phyloP scores from a whole-genome alignment of 1,139 yeast species.

The Saccharomyces hybrid region DNA sequence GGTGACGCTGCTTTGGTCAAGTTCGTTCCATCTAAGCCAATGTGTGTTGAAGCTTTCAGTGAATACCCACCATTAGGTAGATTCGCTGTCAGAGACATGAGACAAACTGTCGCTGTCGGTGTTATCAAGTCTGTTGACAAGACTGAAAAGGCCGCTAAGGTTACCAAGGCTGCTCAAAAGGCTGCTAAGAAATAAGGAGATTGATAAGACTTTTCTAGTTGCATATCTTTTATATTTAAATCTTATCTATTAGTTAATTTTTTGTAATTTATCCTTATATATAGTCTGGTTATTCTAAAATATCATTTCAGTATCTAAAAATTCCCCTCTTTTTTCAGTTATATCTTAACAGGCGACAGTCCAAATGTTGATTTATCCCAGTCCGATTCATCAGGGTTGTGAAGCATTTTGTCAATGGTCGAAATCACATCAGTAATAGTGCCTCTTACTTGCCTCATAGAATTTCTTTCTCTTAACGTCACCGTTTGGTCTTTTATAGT shows the following conservation, averaged over 20 bases:
- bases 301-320: slow-evolving; percentile 1
- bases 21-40: slow-evolving; percentile 91
- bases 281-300: background rate
- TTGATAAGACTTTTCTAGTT: background rate
- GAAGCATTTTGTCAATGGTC: slow-evolving; percentile 72
- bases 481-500: slow-evolving; percentile 86
- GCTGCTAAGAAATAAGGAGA: slow-evolving; percentile 37
- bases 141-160: slow-evolving; percentile 91
- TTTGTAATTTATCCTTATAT: slow-evolving; percentile 1
- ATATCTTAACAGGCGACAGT: background rate
- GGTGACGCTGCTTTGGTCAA: slow-evolving; percentile 93
- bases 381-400: slow-evolving; percentile 31
- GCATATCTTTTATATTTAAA: background rate
- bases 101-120: slow-evolving; percentile 99
- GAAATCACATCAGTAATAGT: slow-evolving; percentile 64
- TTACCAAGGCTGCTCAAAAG: slow-evolving; percentile 99
- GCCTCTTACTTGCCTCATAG: slow-evolving; percentile 96
- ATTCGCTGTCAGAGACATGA: slow-evolving; percentile 99
- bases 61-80: slow-evolving; percentile 98
- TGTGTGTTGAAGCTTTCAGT: slow-evolving; percentile 95
- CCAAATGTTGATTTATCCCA: background rate
- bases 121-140: slow-evolving; percentile 97
- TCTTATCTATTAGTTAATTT: slow-evolving; percentile 1
- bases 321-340: background rate
- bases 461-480: slow-evolving; percentile 95